Evolutionary conservation across 2,329 filamentous ascomycete species (phyloP).

Genomic region (Talaromyces sp.): DNA sequence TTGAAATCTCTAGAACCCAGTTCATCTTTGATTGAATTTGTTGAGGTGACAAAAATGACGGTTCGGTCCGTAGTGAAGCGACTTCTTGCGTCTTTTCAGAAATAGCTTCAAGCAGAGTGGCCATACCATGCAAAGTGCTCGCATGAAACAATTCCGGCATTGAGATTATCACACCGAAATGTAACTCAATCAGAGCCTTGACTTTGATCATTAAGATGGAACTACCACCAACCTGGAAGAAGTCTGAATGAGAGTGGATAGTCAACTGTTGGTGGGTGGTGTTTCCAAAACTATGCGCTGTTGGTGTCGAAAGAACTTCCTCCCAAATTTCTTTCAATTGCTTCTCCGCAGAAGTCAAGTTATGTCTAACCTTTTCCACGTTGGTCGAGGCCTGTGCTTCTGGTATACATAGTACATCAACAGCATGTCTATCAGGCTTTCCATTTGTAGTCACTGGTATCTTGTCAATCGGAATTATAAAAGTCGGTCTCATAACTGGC

Average conservation of each 20-base stretch:
- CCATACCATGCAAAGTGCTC: slow-evolving; percentile 23
- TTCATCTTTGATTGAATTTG: slow-evolving; percentile 26
- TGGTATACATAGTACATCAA: slow-evolving; percentile 24
- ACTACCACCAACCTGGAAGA: slow-evolving; percentile 37
- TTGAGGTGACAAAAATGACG: not conserved
- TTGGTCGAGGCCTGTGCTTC: slow-evolving; percentile 3
- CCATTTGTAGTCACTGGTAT: slow-evolving; percentile 29
- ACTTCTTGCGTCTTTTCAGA: not conserved
- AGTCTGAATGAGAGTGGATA: slow-evolving; percentile 17
- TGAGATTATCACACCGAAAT: slow-evolving; percentile 21
- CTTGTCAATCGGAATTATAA: slow-evolving; percentile 24
- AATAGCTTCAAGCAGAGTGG: not conserved
- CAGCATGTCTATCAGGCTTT: slow-evolving; percentile 29
- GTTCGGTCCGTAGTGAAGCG: not conserved
- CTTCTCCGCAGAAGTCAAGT: not conserved
- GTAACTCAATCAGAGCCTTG: slow-evolving; percentile 20
- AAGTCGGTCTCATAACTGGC: slow-evolving; percentile 35
- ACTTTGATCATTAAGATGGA: slow-evolving; percentile 26
- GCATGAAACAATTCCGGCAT: slow-evolving; percentile 25
- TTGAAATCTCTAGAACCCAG: slow-evolving; percentile 41
- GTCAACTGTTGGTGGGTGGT: too few species aligned
- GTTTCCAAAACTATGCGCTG: not conserved
- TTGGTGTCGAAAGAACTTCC: not conserved
- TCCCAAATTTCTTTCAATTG: not conserved
- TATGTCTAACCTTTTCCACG: not conserved